Evolutionary conservation across 306 rosid genomes (phyloP).

Genomic region (Ochetophila trinervis): DNA sequence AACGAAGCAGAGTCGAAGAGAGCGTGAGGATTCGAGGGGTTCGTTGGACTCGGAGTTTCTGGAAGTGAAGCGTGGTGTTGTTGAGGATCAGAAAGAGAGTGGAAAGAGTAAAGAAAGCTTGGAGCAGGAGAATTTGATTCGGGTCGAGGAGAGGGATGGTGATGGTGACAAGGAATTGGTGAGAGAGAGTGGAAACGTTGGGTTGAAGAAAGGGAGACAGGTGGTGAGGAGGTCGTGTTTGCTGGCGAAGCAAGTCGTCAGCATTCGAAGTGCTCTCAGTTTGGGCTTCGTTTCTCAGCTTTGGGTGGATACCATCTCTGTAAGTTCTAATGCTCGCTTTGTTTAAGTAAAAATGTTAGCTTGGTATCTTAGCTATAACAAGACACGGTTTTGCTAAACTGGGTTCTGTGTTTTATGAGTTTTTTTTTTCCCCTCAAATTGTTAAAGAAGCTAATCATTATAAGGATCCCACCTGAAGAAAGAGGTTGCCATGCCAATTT

Average conservation of each 20-base stretch:
- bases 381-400: background rate
- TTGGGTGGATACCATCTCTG: constrained; percentile 79
- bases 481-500: no score
- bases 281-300: constrained; percentile 93
- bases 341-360: background rate
- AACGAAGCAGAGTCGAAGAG: constrained; percentile 1
- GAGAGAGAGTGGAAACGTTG: constrained; percentile 36
- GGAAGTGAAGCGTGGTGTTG: constrained; percentile 18
- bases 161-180: constrained; percentile 36
- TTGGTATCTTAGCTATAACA: background rate
- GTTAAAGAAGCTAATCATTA: background rate
- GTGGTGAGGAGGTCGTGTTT: constrained; percentile 67
- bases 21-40: constrained; percentile 12
- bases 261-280: constrained; percentile 65
- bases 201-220: constrained; percentile 50
- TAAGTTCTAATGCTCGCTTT: constrained; percentile 28
- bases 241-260: constrained; percentile 87
- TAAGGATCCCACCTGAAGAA: no score
- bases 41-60: constrained; percentile 24
- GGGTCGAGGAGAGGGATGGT: constrained; percentile 27
- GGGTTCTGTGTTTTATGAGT: background rate
- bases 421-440: no score
- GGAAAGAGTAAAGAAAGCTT: constrained; percentile 17
- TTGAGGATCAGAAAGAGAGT: constrained; percentile 15
- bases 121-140: constrained; percentile 36